These are phyloP conservation scores for Arachnopeziza araneosa DNA, from an alignment of 2,329 filamentous ascomycete genomes.

Conservation along the genomic window DNA sequence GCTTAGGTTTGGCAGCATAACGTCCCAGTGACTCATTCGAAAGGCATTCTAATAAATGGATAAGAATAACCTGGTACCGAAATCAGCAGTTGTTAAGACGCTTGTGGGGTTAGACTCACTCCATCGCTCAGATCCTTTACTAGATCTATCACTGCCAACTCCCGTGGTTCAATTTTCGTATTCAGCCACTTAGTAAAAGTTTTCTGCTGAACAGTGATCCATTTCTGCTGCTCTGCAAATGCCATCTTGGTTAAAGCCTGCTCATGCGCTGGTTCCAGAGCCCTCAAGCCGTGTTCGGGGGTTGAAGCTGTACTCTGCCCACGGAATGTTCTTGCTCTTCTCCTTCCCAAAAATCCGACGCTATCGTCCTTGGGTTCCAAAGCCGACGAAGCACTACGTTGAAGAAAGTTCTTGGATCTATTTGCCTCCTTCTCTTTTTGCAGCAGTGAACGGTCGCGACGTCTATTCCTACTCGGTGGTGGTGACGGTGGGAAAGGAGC, in stretches of 20 bases:
- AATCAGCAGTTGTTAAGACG: slow-evolving; percentile 15
- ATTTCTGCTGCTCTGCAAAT: slow-evolving; percentile 58
- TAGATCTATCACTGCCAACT: slow-evolving; percentile 78
- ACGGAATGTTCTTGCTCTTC: slow-evolving; percentile 15
- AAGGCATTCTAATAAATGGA: slow-evolving; percentile 94
- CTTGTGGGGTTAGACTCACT: slow-evolving; percentile 48
- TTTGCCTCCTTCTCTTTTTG: slow-evolving; percentile 25
- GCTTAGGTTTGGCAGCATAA: slow-evolving; percentile 92
- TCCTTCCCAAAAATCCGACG: slow-evolving; percentile 13
- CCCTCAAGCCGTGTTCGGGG: slow-evolving; percentile 26
- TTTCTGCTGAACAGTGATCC: slow-evolving; percentile 88
- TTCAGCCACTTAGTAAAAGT: slow-evolving; percentile 99
- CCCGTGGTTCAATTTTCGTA: slow-evolving; percentile 78
- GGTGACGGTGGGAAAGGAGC: slow-evolving; percentile 17
- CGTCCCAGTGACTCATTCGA: slow-evolving; percentile 91
- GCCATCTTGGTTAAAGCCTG: slow-evolving; percentile 49
- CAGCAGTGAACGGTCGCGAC: slow-evolving; percentile 21
- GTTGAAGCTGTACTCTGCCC: slow-evolving; percentile 18
- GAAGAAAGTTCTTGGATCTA: slow-evolving; percentile 22
- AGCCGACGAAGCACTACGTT: slow-evolving; percentile 20
- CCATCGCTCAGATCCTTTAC: slow-evolving; percentile 89
- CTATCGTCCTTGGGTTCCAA: slow-evolving; percentile 4
- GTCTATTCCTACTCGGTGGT: slow-evolving; percentile 14
- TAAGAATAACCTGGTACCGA: slow-evolving; percentile 70
- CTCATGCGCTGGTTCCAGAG: slow-evolving; percentile 29